Conservation (phyloP, 1,139 yeast genomes). For the Nakaseomyces kungkrabaensis region DNA sequence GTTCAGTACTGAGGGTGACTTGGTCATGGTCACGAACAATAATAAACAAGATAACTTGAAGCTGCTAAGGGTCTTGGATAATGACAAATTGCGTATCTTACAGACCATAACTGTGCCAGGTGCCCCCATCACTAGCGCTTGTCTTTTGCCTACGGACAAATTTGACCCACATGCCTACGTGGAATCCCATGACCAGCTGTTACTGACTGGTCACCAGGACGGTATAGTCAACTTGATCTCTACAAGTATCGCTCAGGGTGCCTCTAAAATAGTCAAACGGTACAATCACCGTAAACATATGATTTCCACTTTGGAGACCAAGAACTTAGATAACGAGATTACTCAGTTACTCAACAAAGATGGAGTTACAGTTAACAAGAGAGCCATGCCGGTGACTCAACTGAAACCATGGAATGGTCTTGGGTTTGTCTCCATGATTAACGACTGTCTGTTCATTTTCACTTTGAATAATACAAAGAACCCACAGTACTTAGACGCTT, state of each 20-base stretch:
- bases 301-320: constrained; percentile 7
- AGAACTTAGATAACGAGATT: constrained; percentile 4
- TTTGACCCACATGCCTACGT: constrained; percentile 9
- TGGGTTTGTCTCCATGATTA: constrained; percentile 21
- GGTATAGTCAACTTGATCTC: constrained; percentile 24
- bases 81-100: constrained; percentile 14
- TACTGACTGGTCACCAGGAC: constrained; percentile 24
- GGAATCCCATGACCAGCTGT: constrained; percentile 12
- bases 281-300: constrained; percentile 23
- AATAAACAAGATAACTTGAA: constrained; percentile 14
- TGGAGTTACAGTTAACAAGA: background rate
- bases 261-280: constrained; percentile 20
- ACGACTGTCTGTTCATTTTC: constrained; percentile 24
- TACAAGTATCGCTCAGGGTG: constrained; percentile 16
- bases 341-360: constrained; percentile 10
- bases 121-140: constrained; percentile 13
- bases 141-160: constrained; percentile 9
- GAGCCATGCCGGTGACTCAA: constrained; percentile 18
- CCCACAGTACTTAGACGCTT: constrained; percentile 21
- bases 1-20: constrained; percentile 6
- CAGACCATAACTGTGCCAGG: constrained; percentile 24
- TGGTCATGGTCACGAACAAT: constrained; percentile 14
- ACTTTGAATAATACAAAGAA: constrained; percentile 12
- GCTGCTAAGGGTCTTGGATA: constrained; percentile 10
- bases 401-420: constrained; percentile 14